A percentile compares a stretch with the other conserved stretches of the same genome.
Evolutionary conservation across 2,329 filamentous ascomycete genomes (phyloP).

Genomic region (Colletotrichum brevisporum): DNA sequence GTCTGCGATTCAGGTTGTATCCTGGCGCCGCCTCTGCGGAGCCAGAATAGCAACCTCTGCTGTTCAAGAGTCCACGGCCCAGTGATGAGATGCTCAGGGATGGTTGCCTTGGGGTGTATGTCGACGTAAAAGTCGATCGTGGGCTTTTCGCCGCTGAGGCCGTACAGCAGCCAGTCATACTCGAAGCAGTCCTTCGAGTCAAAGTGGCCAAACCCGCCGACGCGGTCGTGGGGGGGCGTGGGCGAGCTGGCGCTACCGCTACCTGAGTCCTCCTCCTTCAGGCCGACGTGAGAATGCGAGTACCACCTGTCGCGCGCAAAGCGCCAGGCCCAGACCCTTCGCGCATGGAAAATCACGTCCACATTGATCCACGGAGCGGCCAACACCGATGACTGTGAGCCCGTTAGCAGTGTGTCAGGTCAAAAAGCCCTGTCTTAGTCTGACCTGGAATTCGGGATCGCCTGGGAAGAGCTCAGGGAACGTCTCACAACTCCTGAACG

Average conservation of each 20-base stretch:
- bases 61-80: constrained; percentile 59
- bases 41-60: constrained; percentile 61
- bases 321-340: constrained; percentile 61
- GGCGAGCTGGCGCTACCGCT: constrained; percentile 28
- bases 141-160: constrained; percentile 22
- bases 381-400: constrained; percentile 58
- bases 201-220: constrained; percentile 48
- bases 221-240: constrained; percentile 41
- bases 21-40: constrained; percentile 56
- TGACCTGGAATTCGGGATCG: constrained; percentile 61
- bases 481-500: constrained; percentile 20
- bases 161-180: constrained; percentile 49
- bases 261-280: constrained; percentile 38
- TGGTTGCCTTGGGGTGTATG: constrained; percentile 55
- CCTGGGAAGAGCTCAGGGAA: constrained; percentile 48
- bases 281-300: constrained; percentile 45
- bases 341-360: constrained; percentile 62
- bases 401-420: constrained; percentile 22
- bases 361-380: constrained; percentile 60
- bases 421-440: not conserved
- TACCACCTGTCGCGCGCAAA: constrained; percentile 53
- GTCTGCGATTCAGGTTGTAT: constrained; percentile 48
- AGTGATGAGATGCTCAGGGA: constrained; percentile 57
- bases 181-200: constrained; percentile 54
- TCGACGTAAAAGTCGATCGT: constrained; percentile 46